A percentile compares a stretch with the other conserved stretches of the same genome.
These are phyloP conservation scores for Cytidiella melzeri DNA, from an alignment of 768 basidiomycete species.

Conservation along the genomic window DNA sequence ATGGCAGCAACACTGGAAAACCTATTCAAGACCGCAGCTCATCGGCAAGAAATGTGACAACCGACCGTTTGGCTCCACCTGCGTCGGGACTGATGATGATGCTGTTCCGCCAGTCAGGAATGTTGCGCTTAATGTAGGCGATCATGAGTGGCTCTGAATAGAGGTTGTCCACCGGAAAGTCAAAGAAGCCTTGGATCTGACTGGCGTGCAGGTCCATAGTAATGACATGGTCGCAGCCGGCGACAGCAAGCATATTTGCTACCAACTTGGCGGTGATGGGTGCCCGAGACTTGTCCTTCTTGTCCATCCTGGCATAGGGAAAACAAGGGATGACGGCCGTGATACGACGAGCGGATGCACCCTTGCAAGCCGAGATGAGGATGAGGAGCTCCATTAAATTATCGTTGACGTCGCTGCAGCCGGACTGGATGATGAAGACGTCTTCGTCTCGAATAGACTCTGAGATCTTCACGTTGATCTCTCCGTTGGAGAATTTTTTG, in stretches of 20 bases:
- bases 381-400: slow-evolving; percentile 98
- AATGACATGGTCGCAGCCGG: slow-evolving; percentile 97
- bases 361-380: slow-evolving; percentile 97
- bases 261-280: slow-evolving; percentile 98
- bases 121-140: slow-evolving; percentile 82
- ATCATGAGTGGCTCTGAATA: slow-evolving; percentile 96
- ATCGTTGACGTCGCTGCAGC: slow-evolving; percentile 87
- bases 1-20: slow-evolving; percentile 77
- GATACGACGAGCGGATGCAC: slow-evolving; percentile 89
- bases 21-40: slow-evolving; percentile 1
- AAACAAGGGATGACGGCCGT: slow-evolving; percentile 98
- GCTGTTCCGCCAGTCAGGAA: slow-evolving; percentile 78
- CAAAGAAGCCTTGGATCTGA: slow-evolving; percentile 99
- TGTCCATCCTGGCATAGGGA: slow-evolving; percentile 95
- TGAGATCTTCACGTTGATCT: slow-evolving; percentile 90
- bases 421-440: slow-evolving; percentile 96
- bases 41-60: slow-evolving; percentile 11
- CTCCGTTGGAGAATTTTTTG: slow-evolving; percentile 91
- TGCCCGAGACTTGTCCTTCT: slow-evolving; percentile 93
- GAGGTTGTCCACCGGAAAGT: slow-evolving; percentile 96
- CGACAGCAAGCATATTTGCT: slow-evolving; percentile 95
- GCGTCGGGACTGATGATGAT: slow-evolving; percentile 97
- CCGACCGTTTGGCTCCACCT: slow-evolving; percentile 95
- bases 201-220: slow-evolving; percentile 99
- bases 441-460: slow-evolving; percentile 98